Percentiles rank a stretch among this genome's conserved stretches.
These are phyloP conservation scores for Leersia perrieri DNA, from an alignment of 176 grass and related monocot genomes.

Conservation along the genomic window DNA sequence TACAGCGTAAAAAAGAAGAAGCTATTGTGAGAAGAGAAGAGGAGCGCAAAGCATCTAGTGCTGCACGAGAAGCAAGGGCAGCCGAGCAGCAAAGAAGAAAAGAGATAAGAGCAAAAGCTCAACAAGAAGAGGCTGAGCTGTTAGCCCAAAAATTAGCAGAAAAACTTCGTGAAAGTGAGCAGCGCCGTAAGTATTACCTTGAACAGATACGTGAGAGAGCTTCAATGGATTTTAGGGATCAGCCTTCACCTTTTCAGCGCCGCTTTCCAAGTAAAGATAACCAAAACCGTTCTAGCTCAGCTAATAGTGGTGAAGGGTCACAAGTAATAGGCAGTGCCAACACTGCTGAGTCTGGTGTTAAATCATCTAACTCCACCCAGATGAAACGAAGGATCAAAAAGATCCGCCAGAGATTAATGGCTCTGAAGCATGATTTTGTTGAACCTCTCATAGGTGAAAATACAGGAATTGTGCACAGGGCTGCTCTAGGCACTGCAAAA, in stretches of 20 bases:
- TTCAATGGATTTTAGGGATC: conserved; percentile 99
- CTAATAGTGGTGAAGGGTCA: conserved; percentile 70
- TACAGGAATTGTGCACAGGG: conserved; percentile 69
- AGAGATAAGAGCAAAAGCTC: conserved; percentile 89
- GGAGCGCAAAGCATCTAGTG: conserved; percentile 97
- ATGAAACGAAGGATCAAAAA: conserved; percentile 93
- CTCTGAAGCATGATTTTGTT: conserved; percentile 93
- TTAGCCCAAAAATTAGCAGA: conserved; percentile 96
- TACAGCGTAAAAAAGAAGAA: conserved; percentile 98
- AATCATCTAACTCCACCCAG: conserved; percentile 55
- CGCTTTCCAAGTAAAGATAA: conserved; percentile 84
- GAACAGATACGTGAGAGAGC: conserved; percentile 99
- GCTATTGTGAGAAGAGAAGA: conserved; percentile 96
- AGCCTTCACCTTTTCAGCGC: conserved; percentile 91
- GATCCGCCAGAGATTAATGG: conserved; percentile 96
- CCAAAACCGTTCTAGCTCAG: conserved; percentile 59
- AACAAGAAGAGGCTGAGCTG: conserved; percentile 94
- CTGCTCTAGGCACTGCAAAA: conserved; percentile 72
- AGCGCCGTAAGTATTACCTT: conserved; percentile 92
- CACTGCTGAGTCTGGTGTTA: conserved; percentile 54
- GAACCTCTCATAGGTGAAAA: conserved; percentile 77
- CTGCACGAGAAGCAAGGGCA: conserved; percentile 81
- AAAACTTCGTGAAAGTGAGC: conserved; percentile 97
- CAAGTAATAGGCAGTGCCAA: conserved; percentile 44
- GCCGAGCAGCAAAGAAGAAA: conserved; percentile 93